A percentile compares a stretch with the other conserved stretches of the same genome.
Conservation (phyloP, 2,329 filamentous ascomycete genomes). For the Mycosphaerelloides madeirae region DNA sequence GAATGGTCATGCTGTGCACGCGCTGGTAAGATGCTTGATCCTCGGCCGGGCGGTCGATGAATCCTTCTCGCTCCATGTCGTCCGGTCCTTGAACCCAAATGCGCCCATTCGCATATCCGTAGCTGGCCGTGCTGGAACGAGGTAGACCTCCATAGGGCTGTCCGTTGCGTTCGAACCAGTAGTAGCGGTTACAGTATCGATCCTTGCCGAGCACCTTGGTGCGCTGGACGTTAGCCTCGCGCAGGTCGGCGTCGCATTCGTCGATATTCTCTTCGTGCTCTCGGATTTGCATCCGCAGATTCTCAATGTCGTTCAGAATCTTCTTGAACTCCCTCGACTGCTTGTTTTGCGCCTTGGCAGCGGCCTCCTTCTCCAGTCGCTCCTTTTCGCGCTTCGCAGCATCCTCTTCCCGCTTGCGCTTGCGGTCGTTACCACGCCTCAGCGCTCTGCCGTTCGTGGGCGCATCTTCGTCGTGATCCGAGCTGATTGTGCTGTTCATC, state of each 20-base stretch:
- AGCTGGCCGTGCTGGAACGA: conserved; percentile 77
- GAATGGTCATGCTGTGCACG: conserved; percentile 75
- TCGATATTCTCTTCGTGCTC: conserved; percentile 81
- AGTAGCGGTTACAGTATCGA: conserved; percentile 96
- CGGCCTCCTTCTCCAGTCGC: conserved; percentile 54
- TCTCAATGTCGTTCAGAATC: conserved; percentile 80
- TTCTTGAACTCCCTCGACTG: conserved; percentile 87
- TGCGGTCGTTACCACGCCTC: conserved; percentile 55
- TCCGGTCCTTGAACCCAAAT: conserved; percentile 96
- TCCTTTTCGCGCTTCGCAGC: conserved; percentile 63
- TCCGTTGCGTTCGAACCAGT: conserved; percentile 98
- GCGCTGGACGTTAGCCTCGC: conserved; percentile 88
- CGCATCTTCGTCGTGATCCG: conserved; percentile 61
- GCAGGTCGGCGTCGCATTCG: conserved; percentile 81
- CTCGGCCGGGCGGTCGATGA: conserved; percentile 70
- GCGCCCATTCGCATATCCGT: conserved; percentile 87
- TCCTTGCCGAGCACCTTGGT: conserved; percentile 88
- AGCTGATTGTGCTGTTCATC: conserved; percentile 54
- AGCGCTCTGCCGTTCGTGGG: conserved; percentile 55
- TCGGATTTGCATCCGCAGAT: conserved; percentile 74
- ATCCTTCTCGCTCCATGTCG: conserved; percentile 77
- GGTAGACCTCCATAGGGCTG: conserved; percentile 93
- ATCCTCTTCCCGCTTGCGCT: conserved; percentile 52
- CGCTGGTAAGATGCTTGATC: conserved; percentile 70
- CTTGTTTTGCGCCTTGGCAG: conserved; percentile 59